phyloP scores from a whole-genome alignment of 345 rosid species.

The Salix arbutifolia region DNA sequence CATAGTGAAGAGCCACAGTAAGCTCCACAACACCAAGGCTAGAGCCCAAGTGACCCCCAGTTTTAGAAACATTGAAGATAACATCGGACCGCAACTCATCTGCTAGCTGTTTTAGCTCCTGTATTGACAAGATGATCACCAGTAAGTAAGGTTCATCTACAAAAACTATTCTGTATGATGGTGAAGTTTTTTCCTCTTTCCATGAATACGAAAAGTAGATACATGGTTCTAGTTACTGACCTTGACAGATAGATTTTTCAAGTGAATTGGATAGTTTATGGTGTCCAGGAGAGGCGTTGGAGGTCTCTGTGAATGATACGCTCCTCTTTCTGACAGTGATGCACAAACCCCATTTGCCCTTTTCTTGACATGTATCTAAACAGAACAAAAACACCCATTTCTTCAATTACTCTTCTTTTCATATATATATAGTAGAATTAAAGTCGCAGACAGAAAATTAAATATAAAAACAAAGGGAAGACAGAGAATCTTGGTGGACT shows the following conservation, averaged over 20 bases:
- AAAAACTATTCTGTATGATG: neutral
- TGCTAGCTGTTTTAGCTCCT: slow-evolving; percentile 85
- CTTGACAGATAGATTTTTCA: slow-evolving; percentile 87
- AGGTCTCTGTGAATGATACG: slow-evolving; percentile 67
- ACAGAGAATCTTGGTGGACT: neutral
- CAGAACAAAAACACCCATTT: slow-evolving; percentile 24
- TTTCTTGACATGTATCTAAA: slow-evolving; percentile 47
- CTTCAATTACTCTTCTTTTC: slow-evolving; percentile 10
- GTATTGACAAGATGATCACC: neutral
- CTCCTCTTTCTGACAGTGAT: slow-evolving; percentile 71
- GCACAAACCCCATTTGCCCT: slow-evolving; percentile 51
- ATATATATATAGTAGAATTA: neutral
- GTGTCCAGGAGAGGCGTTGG: slow-evolving; percentile 94
- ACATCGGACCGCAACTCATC: slow-evolving; percentile 92
- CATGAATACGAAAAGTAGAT: neutral
- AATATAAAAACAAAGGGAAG: neutral
- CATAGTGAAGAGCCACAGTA: slow-evolving; percentile 94
- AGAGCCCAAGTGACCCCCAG: slow-evolving; percentile 95
- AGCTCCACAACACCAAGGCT: slow-evolving; percentile 99
- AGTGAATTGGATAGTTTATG: slow-evolving; percentile 84
- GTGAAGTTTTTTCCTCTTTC: neutral
- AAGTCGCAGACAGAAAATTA: slow-evolving; percentile 6
- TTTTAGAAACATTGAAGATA: slow-evolving; percentile 81
- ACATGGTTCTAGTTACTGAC: slow-evolving; percentile 20
- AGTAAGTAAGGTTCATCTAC: neutral